Evolutionary conservation across 345 rosid species (phyloP), one percentile per base, ranked within the genome.

Genomic region (Odontarrhena argentea): DNA sequence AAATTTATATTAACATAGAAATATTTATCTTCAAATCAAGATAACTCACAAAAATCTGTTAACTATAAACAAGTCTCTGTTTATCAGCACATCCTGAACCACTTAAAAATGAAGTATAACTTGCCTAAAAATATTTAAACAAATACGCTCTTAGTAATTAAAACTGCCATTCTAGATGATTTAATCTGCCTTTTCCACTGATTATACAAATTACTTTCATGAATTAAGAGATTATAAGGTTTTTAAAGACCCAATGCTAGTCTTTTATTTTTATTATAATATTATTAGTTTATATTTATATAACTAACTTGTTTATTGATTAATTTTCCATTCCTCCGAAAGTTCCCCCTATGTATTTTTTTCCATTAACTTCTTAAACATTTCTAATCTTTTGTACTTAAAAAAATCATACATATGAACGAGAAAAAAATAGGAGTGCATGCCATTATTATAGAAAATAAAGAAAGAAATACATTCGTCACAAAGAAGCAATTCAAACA

Each of bases 21-120:
- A 40, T 40, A 40, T 40, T 40, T 40, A 40, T 40, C 43, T 40
- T 40, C 43, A 40, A 40, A 40, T 40, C 43, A 40, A 40, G 43
- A 40, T 40, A 40, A 40, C 43, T 40, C 43, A 40, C 43, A 40
- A 40, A 40, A 40, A 40, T 40, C 43, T 40, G 43, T 40, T 40
- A 40, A 40, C 43, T 40, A 40, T 40, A 40, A 40, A 40, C 43
- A 40, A 40, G 43, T 40, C 43, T 40, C 43, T 40, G 43, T 40
- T 40, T 40, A 40, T 40, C 43, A 40, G 43, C 43, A 40, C 43
- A 40, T 40, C 43, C 43, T 40, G 43, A 40, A 40, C 43, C 43
- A 40, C 43, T 40, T 40, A 40, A 40, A 40, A 40, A 40, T 40
- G 43, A 40, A 40, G 43, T 40, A 40, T 40, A 40, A 40, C 43